Evolutionary conservation across 257 asterid genomes (phyloP).

Genomic region (Echites panduratus): DNA sequence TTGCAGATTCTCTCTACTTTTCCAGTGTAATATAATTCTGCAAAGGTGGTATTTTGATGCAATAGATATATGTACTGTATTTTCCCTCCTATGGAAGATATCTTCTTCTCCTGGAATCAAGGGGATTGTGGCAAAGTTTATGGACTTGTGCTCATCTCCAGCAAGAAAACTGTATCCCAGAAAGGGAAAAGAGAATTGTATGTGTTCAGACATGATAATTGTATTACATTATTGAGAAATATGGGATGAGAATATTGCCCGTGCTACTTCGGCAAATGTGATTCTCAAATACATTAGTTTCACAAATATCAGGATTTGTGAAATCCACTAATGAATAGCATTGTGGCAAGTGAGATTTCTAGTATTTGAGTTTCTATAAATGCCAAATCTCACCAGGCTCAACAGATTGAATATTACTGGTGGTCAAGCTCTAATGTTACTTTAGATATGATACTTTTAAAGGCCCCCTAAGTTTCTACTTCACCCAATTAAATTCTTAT

Average conservation of each 20-base stretch:
- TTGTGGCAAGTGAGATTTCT: not conserved
- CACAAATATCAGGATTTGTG: not conserved
- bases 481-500: not conserved
- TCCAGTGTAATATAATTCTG: slow-evolving; percentile 6
- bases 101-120: not conserved
- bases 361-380: not conserved
- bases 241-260: not conserved
- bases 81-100: not conserved
- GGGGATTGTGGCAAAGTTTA: not conserved
- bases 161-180: not conserved
- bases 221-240: not conserved
- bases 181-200: not conserved
- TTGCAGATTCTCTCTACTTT: not conserved
- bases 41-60: slow-evolving; percentile 5
- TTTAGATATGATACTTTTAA: not conserved
- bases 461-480: not conserved
- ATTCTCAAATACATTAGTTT: not conserved
- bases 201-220: not conserved
- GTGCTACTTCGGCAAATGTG: not conserved
- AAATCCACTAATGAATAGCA: not conserved
- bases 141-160: not conserved
- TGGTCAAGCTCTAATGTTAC: not conserved
- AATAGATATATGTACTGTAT: not conserved
- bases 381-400: not conserved
- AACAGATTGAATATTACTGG: not conserved